Evolutionary conservation across 2,329 filamentous ascomycete genomes (phyloP).

Genomic region (Neophaeococcomyces mojaviensis): DNA sequence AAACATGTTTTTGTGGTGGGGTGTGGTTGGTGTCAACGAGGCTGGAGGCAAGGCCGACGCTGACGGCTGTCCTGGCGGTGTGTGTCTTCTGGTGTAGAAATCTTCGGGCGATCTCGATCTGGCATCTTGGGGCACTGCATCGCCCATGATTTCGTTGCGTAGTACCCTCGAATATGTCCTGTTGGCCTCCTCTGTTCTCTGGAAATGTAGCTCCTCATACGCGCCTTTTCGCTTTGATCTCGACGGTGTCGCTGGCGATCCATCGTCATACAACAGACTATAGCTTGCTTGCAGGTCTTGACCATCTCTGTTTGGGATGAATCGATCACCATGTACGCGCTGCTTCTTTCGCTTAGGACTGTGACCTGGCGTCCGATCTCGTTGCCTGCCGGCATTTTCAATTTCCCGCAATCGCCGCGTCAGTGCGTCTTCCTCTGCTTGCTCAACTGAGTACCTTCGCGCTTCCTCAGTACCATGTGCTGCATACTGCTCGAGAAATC

Average conservation of each 20-base stretch:
- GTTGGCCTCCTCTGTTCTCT: constrained; percentile 87
- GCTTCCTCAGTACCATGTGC: constrained; percentile 15
- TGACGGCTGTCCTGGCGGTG: constrained; percentile 63
- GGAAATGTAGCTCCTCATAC: constrained; percentile 86
- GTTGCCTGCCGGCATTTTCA: constrained; percentile 50
- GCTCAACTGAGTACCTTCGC: constrained; percentile 37
- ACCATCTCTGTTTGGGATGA: constrained; percentile 88
- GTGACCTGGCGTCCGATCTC: constrained; percentile 55
- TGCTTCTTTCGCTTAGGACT: constrained; percentile 64
- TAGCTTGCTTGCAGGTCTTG: constrained; percentile 92
- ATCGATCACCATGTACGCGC: constrained; percentile 62
- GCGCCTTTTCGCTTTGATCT: constrained; percentile 76
- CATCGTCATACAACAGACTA: constrained; percentile 83
- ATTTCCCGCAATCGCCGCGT: constrained; percentile 55
- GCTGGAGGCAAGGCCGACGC: constrained; percentile 59
- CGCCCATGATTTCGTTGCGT: constrained; percentile 86
- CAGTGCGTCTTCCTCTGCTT: constrained; percentile 52
- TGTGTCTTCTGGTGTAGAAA: constrained; percentile 59
- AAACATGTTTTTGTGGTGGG: constrained; percentile 87
- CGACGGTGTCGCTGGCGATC: constrained; percentile 83
- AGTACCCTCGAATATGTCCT: constrained; percentile 82
- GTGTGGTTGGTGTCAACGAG: constrained; percentile 80
- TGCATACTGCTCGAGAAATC: constrained; percentile 18
- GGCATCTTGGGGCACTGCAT: constrained; percentile 75
- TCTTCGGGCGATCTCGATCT: constrained; percentile 20